These are phyloP conservation scores for Xylaria nigripes DNA, from an alignment of 495 filamentous ascomycete genomes.

Conservation along the genomic window DNA sequence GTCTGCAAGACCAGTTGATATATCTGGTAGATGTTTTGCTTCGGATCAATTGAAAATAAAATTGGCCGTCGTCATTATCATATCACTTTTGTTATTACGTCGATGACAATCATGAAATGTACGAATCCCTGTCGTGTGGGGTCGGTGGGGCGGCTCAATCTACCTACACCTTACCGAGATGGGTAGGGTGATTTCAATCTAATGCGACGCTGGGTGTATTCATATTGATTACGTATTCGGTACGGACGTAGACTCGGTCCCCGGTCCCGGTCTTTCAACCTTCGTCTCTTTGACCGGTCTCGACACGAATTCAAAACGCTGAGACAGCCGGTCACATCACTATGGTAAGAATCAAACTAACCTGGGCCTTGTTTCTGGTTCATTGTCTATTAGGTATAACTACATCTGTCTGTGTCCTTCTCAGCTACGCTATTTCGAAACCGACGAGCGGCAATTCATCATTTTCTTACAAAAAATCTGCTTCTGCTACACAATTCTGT, in stretches of 20 bases:
- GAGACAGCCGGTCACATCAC: too few species aligned
- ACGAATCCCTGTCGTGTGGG: not conserved
- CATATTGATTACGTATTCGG: constrained; percentile 1
- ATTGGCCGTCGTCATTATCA: not conserved
- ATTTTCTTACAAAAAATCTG: not conserved
- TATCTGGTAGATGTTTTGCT: too few species aligned
- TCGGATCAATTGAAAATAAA: not conserved
- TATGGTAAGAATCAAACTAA: not conserved
- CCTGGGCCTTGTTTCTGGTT: not conserved
- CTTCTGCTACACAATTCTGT: constrained; percentile 3
- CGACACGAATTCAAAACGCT: too few species aligned
- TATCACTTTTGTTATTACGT: constrained; percentile 1
- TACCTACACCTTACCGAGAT: not conserved
- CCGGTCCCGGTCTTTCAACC: too few species aligned
- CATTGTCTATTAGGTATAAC: constrained; percentile 2
- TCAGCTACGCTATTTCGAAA: not conserved
- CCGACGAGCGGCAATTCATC: not conserved
- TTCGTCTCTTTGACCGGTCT: too few species aligned
- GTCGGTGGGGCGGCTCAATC: not conserved
- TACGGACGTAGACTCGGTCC: too few species aligned
- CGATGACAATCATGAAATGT: not conserved
- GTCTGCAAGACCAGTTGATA: too few species aligned
- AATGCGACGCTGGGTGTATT: not conserved
- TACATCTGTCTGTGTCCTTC: not conserved
- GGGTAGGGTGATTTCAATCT: not conserved